Evolutionary conservation across 148 eudicot species (phyloP), one percentile per base, ranked within the genome.

Genomic region (Diospyros lotus): DNA sequence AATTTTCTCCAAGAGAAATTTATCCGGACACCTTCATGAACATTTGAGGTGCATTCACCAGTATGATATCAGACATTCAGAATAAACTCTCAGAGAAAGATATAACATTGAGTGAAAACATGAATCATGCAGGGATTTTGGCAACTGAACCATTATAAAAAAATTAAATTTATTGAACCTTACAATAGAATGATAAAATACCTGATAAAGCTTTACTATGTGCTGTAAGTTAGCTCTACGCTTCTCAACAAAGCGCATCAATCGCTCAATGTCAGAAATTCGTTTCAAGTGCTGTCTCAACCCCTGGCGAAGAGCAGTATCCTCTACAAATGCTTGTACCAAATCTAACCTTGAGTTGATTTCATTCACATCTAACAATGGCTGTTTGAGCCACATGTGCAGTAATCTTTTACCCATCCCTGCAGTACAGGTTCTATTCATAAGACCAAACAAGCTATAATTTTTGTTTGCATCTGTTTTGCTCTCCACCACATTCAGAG

Each of bases 161-260:
- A 54, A 5, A 43, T 40, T 6, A 65, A 51, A 43, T 69, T 42
- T 73, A 68, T 15, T 73, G 15, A 62, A 1, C 58, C 61, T 59
- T 53, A 42, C 14, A 38, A 73, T 28, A 11, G 12, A 46, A 72
- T 41, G 56, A 43, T 41, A 38, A 71, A 48, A 3, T 74, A 95
- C 99, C 99, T 95, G 99, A 78, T 95, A 95, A 79, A 95, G 99
- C 81, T 95, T 95, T 56, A 95, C 99, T 82, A 95, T 85, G 80
- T 89, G 97, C 70, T 86, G 84, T 66, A 95, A 85, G 70, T 85
- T 81, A 65, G 96, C 97, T 74, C 85, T 86, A 77, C 76, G 84
- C 86, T 80, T 89, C 82, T 88, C 89, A 84, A 95, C 89, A 79
- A 78, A 80, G 69, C 81, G 88, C 78, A 86, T 69, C 82, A 95